Base-by-base conservation (phyloP, 345 rosid genomes). In the Aquilaria malaccensis region DNA sequence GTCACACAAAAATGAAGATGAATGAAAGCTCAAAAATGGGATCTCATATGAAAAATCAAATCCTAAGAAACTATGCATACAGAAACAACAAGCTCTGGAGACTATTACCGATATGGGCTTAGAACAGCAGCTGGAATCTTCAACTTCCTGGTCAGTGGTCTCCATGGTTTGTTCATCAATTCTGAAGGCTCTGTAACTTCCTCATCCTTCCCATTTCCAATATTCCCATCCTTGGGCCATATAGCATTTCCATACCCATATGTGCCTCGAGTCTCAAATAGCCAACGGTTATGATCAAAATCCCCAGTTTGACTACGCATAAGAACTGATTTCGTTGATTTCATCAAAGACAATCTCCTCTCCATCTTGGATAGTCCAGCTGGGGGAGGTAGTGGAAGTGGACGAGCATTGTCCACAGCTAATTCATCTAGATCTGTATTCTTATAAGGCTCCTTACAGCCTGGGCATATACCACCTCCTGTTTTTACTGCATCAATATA, bases 221-320 rank as follows among this genome's bases (percentile, higher is more conserved):
- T 72, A 61, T 82, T 85, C n/a, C 93, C 98, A 30, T 89, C 98
- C 69, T 72, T 93, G 14, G 97, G 87, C 96, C 97, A 93, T 67
- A 89, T 87, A 32, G 98, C 98, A 79, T 93, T 93, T 29, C 98
- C 97, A 59, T 89, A 89, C 49, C 98, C 98, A 67, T 93, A 93
- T 55, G 96, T 89, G 10, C 96, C 96, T 74, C 69, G 81, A 0
- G 98, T 87, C 80, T 89, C 97, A 71, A 87, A 93, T 71, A 89
- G 71, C 98, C 98, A 89, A 76, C 88, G 75, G 58, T 85, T 93
- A 45, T 93, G 97, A 76, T 93, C 98, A 58, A 93, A 93, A 74
- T 93, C 98, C 11, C 91, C 94, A 0, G 98, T 89, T 68, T 93
- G 98, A 76, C 91, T 93, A 77, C 98, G 85, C 93, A 87, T 84